A percentile compares a stretch with the other conserved stretches of the same genome.
These are phyloP conservation scores for Quercus parvula DNA, from an alignment of 306 rosid species.

Conservation along the genomic window DNA sequence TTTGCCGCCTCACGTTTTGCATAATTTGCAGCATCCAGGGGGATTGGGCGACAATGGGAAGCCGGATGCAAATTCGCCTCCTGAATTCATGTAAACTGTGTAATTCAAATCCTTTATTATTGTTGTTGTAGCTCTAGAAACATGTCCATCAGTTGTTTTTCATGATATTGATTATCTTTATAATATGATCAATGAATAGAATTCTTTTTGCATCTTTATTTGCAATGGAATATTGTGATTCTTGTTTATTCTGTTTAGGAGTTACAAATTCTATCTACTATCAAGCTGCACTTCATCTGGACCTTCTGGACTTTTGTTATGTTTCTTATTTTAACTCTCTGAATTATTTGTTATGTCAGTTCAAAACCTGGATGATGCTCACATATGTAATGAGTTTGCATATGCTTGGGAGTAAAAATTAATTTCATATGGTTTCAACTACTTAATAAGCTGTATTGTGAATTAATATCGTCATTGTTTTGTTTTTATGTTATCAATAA, in stretches of 20 bases:
- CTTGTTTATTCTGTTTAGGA: not conserved
- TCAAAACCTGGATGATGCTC: not conserved
- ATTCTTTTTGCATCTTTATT: constrained; percentile 1
- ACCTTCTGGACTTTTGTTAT: constrained; percentile 14
- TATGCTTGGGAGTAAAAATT: constrained; percentile 19
- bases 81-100: constrained; percentile 63
- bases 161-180: not conserved
- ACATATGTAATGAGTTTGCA: constrained; percentile 6
- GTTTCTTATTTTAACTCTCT: not conserved
- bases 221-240: constrained; percentile 4
- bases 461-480: not conserved
- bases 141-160: constrained; percentile 10
- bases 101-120: not conserved
- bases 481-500: constrained; percentile 9
- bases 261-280: not conserved
- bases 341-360: not conserved
- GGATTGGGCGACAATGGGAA: constrained; percentile 65
- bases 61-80: constrained; percentile 81
- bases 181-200: not conserved
- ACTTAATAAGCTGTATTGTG: constrained; percentile 8
- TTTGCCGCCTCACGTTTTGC: constrained; percentile 74
- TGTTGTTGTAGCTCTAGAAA: constrained; percentile 1
- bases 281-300: constrained; percentile 6
- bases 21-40: constrained; percentile 68
- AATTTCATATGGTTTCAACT: constrained; percentile 1